Conservation (phyloP, 441 rosid genomes). For the Isatis lusitanica region DNA sequence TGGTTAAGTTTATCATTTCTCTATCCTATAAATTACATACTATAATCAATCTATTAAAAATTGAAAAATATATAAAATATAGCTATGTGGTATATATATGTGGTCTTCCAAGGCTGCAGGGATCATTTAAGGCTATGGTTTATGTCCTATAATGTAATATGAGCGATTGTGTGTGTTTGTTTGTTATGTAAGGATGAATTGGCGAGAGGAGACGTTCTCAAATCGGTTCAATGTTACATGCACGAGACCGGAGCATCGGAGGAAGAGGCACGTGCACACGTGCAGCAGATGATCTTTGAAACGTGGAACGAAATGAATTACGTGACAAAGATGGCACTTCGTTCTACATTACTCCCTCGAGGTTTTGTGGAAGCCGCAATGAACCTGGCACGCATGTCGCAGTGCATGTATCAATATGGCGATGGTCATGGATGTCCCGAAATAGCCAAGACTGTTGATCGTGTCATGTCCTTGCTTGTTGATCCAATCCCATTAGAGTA, state of each 20-base stretch:
- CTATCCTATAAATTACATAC: too few relatives aligned
- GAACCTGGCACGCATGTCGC: conserved; percentile 25
- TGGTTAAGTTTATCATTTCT: background rate
- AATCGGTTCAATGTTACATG: conserved; percentile 40
- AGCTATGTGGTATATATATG: too few relatives aligned
- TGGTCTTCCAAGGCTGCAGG: too few relatives aligned
- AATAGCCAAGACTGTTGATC: conserved; percentile 14
- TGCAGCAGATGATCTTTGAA: conserved; percentile 21
- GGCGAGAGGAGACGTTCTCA: conserved; percentile 41
- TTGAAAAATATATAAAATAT: too few relatives aligned
- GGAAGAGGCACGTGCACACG: conserved; percentile 28
- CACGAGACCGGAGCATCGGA: conserved; percentile 31
- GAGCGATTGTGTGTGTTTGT: too few relatives aligned
- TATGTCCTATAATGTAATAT: too few relatives aligned
- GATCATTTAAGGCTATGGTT: too few relatives aligned
- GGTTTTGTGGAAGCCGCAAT: conserved; percentile 10
- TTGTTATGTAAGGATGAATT: conserved; percentile 27
- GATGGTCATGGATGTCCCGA: background rate
- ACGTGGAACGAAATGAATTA: conserved; percentile 41
- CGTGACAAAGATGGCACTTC: background rate
- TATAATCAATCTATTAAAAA: too few relatives aligned
- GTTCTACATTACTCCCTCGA: conserved; percentile 9
- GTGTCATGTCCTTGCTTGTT: conserved; percentile 8
- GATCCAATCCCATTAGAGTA: conserved; percentile 4
- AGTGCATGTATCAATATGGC: conserved; percentile 22